These are phyloP conservation scores for Colletotrichum nymphaeae DNA, from an alignment of 2,329 filamentous ascomycete species.

Conservation along the genomic window DNA sequence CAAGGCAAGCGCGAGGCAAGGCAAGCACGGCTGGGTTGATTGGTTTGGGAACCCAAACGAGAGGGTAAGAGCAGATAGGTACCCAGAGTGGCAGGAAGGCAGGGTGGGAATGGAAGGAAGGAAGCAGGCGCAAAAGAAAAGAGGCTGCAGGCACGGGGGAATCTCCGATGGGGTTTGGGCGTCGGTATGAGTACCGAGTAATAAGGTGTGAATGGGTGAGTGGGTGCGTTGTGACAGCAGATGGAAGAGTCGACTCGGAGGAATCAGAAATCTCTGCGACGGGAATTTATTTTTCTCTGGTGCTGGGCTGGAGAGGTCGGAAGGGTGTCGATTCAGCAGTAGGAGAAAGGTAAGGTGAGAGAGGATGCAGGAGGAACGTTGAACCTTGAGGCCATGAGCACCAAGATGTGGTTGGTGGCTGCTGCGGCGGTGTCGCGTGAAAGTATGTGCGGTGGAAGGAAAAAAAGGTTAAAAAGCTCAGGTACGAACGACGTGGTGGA, in stretches of 20 bases:
- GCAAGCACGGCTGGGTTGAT: constrained; percentile 1
- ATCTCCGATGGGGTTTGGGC: constrained; percentile 12
- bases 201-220: neutral
- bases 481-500: neutral
- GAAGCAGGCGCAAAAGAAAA: constrained; percentile 3
- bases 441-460: constrained; percentile 5
- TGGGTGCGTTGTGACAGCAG: neutral
- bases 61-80: neutral
- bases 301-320: neutral
- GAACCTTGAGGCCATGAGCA: constrained; percentile 11
- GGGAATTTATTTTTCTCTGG: neutral
- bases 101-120: constrained; percentile 7
- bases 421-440: constrained; percentile 14
- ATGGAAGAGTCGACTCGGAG: neutral
- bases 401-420: neutral
- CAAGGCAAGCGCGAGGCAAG: constrained; percentile 9
- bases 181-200: neutral
- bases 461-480: constrained; percentile 11
- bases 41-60: constrained; percentile 1
- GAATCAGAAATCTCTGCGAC: neutral
- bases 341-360: neutral
- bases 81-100: constrained; percentile 5
- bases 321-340: neutral
- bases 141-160: constrained; percentile 12
- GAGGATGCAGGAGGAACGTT: neutral